These are phyloP conservation scores for Calonectria henricotiae DNA, from an alignment of 2,329 filamentous ascomycete species.

Conservation along the genomic window DNA sequence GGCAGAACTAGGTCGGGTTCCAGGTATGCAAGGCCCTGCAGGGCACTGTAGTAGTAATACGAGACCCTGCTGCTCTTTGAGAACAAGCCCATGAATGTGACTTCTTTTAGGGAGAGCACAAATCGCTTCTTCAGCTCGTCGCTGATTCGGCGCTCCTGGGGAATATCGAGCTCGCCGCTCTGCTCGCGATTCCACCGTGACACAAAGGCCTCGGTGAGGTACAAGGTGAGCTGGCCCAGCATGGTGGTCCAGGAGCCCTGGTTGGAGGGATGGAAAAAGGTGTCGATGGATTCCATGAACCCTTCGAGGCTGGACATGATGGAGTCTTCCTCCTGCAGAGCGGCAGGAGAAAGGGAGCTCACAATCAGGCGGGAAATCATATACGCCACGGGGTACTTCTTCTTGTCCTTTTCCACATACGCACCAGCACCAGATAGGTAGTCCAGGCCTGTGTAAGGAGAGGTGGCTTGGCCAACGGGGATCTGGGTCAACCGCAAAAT, in stretches of 20 bases:
- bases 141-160: constrained; percentile 84
- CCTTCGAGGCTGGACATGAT: constrained; percentile 90
- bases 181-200: constrained; percentile 98
- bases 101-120: constrained; percentile 89
- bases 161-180: constrained; percentile 91
- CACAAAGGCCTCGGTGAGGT: constrained; percentile 95
- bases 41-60: constrained; percentile 90
- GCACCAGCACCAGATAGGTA: constrained; percentile 86
- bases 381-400: constrained; percentile 93
- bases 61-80: constrained; percentile 94
- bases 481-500: constrained; percentile 93
- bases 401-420: constrained; percentile 91
- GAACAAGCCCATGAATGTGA: constrained; percentile 98
- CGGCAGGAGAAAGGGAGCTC: constrained; percentile 91
- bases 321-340: constrained; percentile 83
- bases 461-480: constrained; percentile 95
- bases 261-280: constrained; percentile 99
- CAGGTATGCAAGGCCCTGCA: constrained; percentile 91
- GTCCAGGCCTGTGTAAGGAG: constrained; percentile 91
- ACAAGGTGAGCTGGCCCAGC: constrained; percentile 91
- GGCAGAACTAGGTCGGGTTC: constrained; percentile 94
- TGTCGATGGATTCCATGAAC: constrained; percentile 94
- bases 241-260: constrained; percentile 93
- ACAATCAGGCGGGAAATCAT: constrained; percentile 94
- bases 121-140: constrained; percentile 89